Percentiles rank a stretch among this genome's conserved stretches.
phyloP scores from a whole-genome alignment of 2,329 filamentous ascomycete species.

The Colletotrichum viniferum region DNA sequence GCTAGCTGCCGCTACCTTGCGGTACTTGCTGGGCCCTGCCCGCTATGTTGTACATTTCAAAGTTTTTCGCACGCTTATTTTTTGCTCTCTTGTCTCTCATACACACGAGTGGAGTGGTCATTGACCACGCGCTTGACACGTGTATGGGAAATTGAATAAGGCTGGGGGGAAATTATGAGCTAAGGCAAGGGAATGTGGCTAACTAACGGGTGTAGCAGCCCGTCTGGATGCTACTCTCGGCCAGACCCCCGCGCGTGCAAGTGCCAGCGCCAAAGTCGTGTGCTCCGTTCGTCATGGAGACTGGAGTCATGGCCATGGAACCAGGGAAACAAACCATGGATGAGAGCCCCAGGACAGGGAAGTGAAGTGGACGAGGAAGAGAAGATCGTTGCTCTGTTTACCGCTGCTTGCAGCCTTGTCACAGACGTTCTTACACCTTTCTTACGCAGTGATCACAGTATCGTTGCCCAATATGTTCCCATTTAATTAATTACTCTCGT shows the following conservation, averaged over 20 bases:
- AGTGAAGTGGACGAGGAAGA: background rate
- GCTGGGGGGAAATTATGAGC: background rate
- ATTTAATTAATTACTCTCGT: background rate
- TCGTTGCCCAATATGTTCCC: background rate
- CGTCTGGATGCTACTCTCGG: background rate
- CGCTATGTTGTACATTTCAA: background rate
- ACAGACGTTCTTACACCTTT: background rate
- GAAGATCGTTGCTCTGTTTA: background rate
- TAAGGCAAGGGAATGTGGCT: background rate
- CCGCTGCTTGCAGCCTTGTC: background rate
- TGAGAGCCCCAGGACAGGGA: background rate
- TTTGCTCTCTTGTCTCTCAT: background rate
- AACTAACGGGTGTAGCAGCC: background rate
- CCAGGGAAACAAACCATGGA: background rate
- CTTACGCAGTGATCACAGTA: background rate
- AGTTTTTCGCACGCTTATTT: background rate
- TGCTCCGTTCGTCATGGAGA: background rate
- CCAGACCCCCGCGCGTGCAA: background rate
- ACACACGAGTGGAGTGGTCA: background rate
- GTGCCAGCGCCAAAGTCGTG: background rate
- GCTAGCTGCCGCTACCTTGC: background rate
- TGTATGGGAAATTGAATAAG: background rate
- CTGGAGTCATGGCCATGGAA: background rate
- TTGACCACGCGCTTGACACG: background rate
- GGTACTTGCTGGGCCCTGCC: background rate